Conservation (phyloP, 2,329 filamentous ascomycete species). For the Talaromyces atroroseus region DNA sequence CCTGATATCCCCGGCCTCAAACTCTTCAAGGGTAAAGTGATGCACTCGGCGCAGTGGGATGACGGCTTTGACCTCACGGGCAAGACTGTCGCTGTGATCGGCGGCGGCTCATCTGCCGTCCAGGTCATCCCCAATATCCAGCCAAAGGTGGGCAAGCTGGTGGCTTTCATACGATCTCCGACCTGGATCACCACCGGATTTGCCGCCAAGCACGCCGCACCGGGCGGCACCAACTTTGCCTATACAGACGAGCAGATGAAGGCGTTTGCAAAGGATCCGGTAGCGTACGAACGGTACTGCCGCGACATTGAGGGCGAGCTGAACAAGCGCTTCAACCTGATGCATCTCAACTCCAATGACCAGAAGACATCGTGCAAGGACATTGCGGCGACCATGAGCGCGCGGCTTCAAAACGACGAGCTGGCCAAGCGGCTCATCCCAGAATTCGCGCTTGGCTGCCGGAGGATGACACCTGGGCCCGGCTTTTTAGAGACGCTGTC, state of each 20-base stretch:
- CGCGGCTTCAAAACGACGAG: neutral
- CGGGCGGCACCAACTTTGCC: neutral
- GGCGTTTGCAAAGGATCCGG: constrained; percentile 1
- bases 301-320: neutral
- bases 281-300: neutral
- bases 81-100: constrained; percentile 8
- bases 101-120: constrained; percentile 15
- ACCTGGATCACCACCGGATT: constrained; percentile 3
- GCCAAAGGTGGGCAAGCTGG: constrained; percentile 19
- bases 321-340: neutral
- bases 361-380: neutral
- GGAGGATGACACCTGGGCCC: constrained; percentile 29
- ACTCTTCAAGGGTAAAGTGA: constrained; percentile 35
- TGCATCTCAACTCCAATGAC: neutral
- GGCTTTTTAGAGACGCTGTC: constrained; percentile 56
- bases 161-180: neutral
- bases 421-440: neutral
- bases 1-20: constrained; percentile 39
- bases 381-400: neutral
- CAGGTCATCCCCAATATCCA: constrained; percentile 15
- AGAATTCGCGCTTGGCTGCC: constrained; percentile 1
- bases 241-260: constrained; percentile 2
- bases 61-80: neutral
- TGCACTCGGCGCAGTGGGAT: constrained; percentile 38
- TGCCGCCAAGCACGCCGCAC: neutral